Evolutionary conservation across 306 rosid species (phyloP).

Genomic region (Vigna nakashimae): DNA sequence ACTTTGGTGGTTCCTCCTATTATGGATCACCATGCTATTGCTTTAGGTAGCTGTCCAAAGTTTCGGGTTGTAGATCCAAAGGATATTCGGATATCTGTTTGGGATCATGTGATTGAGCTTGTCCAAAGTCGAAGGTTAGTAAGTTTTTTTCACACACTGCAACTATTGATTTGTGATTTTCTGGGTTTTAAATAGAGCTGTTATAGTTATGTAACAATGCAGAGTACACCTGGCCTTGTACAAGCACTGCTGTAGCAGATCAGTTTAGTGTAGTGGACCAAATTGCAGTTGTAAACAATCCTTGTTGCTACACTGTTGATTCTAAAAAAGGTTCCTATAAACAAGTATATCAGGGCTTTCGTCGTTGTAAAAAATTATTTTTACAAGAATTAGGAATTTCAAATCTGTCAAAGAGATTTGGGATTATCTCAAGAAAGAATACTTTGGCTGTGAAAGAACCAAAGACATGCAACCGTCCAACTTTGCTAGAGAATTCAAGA

Average conservation of each 20-base stretch:
- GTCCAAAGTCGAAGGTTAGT: constrained; percentile 62
- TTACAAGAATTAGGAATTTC: too few species aligned
- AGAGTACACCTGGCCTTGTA: neutral
- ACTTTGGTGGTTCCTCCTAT: constrained; percentile 83
- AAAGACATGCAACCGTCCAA: too few species aligned
- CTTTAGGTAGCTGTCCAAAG: constrained; percentile 90
- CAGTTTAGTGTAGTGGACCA: neutral
- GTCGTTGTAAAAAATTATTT: too few species aligned
- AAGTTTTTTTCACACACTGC: neutral
- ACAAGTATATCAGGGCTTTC: too few species aligned
- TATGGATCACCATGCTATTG: constrained; percentile 88
- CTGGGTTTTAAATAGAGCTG: neutral
- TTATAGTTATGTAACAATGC: neutral
- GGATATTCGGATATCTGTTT: constrained; percentile 68
- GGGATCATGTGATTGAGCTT: constrained; percentile 82
- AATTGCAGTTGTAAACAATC: too few species aligned
- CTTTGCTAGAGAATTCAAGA: too few species aligned
- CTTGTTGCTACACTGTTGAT: too few species aligned
- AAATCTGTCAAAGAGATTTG: too few species aligned
- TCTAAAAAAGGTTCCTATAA: too few species aligned
- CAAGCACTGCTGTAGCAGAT: neutral
- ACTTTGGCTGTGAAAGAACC: too few species aligned
- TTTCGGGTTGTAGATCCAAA: constrained; percentile 63
- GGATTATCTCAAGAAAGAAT: too few species aligned
- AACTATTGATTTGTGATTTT: neutral